Evolutionary conservation across 768 basidiomycete species (phyloP).

Genomic region (Amanita pallidorosea): DNA sequence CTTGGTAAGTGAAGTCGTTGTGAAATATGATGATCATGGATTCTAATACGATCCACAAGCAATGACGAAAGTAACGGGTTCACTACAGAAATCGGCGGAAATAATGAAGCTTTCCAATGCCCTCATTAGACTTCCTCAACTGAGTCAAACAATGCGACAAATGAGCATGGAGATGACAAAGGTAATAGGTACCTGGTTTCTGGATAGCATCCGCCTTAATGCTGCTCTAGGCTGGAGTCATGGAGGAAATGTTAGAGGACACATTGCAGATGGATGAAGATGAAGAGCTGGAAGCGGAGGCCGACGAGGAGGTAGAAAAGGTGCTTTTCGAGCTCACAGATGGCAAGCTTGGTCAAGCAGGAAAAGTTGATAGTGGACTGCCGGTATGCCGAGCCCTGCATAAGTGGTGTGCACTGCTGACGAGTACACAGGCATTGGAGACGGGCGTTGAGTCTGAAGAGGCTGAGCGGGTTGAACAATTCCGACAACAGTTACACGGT

Average conservation of each 20-base stretch:
- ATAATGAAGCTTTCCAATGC: slow-evolving; percentile 98
- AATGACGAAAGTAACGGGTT: slow-evolving; percentile 95
- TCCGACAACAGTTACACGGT: slow-evolving; percentile 83
- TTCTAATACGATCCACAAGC: slow-evolving; percentile 35
- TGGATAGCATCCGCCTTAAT: background rate
- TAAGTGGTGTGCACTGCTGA: background rate
- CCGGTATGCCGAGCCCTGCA: slow-evolving; percentile 46
- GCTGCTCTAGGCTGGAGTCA: slow-evolving; percentile 72
- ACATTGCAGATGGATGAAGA: slow-evolving; percentile 87
- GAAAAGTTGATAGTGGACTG: slow-evolving; percentile 55
- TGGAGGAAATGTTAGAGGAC: slow-evolving; percentile 98
- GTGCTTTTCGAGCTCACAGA: slow-evolving; percentile 92
- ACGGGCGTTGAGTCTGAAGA: slow-evolving; percentile 64
- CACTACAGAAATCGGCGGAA: slow-evolving; percentile 94
- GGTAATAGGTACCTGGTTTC: slow-evolving; percentile 28
- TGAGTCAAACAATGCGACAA: slow-evolving; percentile 87
- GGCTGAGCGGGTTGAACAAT: slow-evolving; percentile 82
- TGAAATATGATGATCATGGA: background rate
- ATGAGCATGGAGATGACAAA: slow-evolving; percentile 99
- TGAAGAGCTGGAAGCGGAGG: slow-evolving; percentile 92
- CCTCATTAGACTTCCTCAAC: slow-evolving; percentile 84
- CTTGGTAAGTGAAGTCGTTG: slow-evolving; percentile 50
- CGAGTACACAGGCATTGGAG: slow-evolving; percentile 37
- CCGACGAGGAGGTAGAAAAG: slow-evolving; percentile 95
- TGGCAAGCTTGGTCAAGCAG: slow-evolving; percentile 87